Evolutionary conservation across 169 alveolate species (phyloP).

Genomic region (Babesia sp.): DNA sequence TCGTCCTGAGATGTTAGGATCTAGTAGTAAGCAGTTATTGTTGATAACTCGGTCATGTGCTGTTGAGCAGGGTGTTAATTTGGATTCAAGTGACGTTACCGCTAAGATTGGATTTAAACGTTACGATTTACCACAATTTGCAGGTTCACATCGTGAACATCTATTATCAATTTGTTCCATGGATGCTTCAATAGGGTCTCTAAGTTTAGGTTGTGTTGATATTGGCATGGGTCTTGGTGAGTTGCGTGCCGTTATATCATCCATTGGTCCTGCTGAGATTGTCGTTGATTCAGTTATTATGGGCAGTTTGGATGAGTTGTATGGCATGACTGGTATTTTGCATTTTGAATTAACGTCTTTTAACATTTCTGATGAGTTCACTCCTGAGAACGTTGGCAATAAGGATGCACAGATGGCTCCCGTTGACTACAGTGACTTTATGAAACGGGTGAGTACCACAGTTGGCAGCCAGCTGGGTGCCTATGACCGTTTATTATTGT

Average conservation of each 20-base stretch:
- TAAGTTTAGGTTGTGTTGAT: slow-evolving; percentile 27
- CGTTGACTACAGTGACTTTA: slow-evolving; percentile 76
- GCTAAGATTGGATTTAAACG: neutral
- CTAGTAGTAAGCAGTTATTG: slow-evolving; percentile 72
- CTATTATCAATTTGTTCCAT: slow-evolving; percentile 18
- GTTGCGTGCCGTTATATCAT: slow-evolving; percentile 76
- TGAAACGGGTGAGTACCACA: slow-evolving; percentile 65
- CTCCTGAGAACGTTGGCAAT: slow-evolving; percentile 38
- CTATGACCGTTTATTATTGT: slow-evolving; percentile 44
- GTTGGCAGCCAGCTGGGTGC: slow-evolving; percentile 44
- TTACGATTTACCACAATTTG: neutral
- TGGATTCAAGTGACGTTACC: neutral
- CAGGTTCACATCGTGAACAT: slow-evolving; percentile 1
- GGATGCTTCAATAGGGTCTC: slow-evolving; percentile 53
- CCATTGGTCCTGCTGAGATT: slow-evolving; percentile 83
- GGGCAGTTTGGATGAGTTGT: neutral
- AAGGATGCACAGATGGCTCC: slow-evolving; percentile 74
- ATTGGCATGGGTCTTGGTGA: slow-evolving; percentile 14
- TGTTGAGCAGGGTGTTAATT: neutral
- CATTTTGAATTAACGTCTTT: slow-evolving; percentile 29
- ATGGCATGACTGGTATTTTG: slow-evolving; percentile 2
- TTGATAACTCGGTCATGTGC: slow-evolving; percentile 44
- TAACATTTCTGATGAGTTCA: slow-evolving; percentile 12
- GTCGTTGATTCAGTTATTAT: slow-evolving; percentile 29
- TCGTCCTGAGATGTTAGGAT: slow-evolving; percentile 79